A percentile compares a stretch with the other conserved stretches of the same genome.
These are phyloP conservation scores for Aureoboletus auriporus DNA, from an alignment of 768 basidiomycete genomes.

Conservation along the genomic window DNA sequence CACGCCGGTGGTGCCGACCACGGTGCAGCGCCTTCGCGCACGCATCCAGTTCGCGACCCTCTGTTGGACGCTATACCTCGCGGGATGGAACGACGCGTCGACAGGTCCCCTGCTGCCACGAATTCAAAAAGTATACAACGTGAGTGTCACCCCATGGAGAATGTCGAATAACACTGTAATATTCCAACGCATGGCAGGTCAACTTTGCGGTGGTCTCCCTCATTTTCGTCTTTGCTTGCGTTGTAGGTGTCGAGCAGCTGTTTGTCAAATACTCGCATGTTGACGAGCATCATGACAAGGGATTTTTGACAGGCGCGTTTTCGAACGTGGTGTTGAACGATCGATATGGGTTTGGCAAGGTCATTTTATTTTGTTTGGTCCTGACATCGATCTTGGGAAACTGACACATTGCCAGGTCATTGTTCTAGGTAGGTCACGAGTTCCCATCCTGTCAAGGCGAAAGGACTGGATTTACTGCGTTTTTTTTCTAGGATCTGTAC, in stretches of 20 bases:
- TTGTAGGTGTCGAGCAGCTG: slow-evolving; percentile 21
- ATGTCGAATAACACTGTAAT: too few species aligned
- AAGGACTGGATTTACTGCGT: too few species aligned
- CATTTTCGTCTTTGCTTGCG: slow-evolving; percentile 39
- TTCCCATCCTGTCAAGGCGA: too few species aligned
- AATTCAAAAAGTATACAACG: slow-evolving; percentile 35
- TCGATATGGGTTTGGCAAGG: slow-evolving; percentile 34
- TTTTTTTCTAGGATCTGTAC: slow-evolving; percentile 17
- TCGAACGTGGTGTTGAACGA: slow-evolving; percentile 25
- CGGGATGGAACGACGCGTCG: slow-evolving; percentile 38
- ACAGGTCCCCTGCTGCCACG: slow-evolving; percentile 37
- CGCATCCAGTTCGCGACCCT: slow-evolving; percentile 32
- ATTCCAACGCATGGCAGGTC: slow-evolving; percentile 21
- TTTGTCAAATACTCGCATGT: background rate
- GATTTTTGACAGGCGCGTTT: slow-evolving; percentile 32
- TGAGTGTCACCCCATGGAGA: slow-evolving; percentile 9
- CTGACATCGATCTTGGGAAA: too few species aligned
- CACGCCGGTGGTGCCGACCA: slow-evolving; percentile 8
- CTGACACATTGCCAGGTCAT: too few species aligned
- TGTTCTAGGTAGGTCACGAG: too few species aligned
- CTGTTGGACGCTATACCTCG: slow-evolving; percentile 33
- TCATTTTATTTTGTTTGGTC: slow-evolving; percentile 3
- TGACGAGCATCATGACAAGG: slow-evolving; percentile 20
- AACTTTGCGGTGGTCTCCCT: slow-evolving; percentile 39
- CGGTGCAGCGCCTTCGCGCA: slow-evolving; percentile 17